Base-by-base conservation (phyloP, 805 yeast species). In the Starmerella vitae region DNA sequence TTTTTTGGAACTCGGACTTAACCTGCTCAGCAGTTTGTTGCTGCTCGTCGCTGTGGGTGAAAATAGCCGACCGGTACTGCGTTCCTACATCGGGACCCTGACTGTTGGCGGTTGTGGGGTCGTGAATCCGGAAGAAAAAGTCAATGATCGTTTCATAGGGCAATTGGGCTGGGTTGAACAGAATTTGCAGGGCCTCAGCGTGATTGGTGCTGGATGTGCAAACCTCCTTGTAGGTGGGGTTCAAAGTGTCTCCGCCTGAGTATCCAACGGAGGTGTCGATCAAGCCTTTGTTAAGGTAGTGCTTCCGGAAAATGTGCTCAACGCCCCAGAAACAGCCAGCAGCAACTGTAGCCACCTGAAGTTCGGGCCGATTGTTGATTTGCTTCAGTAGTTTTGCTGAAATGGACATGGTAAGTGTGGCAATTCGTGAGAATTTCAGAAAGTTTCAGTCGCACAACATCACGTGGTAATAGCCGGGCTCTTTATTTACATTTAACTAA, bases 61-160 rank as follows among this genome's bases (percentile, higher is more conserved):
- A 83, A 9, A 91, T 70, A 2, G 77, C 94, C 14, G 88, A 76
- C 52, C 96, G 71, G 63, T 88, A 88, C 59, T 91, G 97, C 1
- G 88, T 73, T 8, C 98, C 98, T 7, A 52, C 51, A 54, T 88
- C 96, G 15, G 82, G 80, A 3, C 98, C 98, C 60, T 91, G 97
- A 2, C 70, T 55, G 53, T 86, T 74, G 38, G 68, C 44, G 2
- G 85, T 77, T 2, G 97, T 91, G 34, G 98, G 97, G 60, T 91
- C 97, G 58, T 88, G 98, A 58, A 84, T 83, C 52, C 78, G 68
- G 65, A 84, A 86, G 65, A 88, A 91, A 50, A 86, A 82, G 40
- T 78, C 86, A 31, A 83, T 60, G 33, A 88, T 61, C 21, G 78
- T 81, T 40, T 61, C 70, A 51, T 74, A 67, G 3, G 71, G 44